These are phyloP conservation scores for Diplodia corticola DNA, from an alignment of 2,329 filamentous ascomycete species.

Conservation along the genomic window DNA sequence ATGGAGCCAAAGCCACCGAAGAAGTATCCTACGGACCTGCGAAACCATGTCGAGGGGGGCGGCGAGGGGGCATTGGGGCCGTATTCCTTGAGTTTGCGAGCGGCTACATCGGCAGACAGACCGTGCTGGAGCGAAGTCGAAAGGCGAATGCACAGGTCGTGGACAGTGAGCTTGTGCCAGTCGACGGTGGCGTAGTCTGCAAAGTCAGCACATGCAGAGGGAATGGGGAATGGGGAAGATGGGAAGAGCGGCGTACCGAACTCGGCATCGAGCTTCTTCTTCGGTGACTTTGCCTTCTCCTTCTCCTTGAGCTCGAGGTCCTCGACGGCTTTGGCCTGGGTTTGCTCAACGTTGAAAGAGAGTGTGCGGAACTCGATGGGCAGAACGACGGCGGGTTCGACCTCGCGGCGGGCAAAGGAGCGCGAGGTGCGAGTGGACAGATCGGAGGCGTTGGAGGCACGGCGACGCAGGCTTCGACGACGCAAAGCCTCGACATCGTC, in stretches of 20 bases:
- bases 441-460: constrained; percentile 28
- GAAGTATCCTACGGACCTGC: constrained; percentile 66
- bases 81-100: constrained; percentile 58
- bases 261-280: constrained; percentile 37
- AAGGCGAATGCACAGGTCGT: constrained; percentile 62
- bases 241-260: constrained; percentile 31
- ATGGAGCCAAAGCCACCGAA: constrained; percentile 77
- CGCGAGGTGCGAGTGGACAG: constrained; percentile 38
- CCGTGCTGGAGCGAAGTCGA: constrained; percentile 58
- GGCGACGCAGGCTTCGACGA: constrained; percentile 28
- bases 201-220: constrained; percentile 17
- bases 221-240: neutral
- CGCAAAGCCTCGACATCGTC: constrained; percentile 38
- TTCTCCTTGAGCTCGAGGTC: constrained; percentile 27
- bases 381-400: constrained; percentile 46
- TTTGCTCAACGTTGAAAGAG: constrained; percentile 46
- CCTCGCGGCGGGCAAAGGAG: constrained; percentile 38
- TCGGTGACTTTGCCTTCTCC: constrained; percentile 32
- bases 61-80: constrained; percentile 68
- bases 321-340: constrained; percentile 29
- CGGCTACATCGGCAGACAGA: constrained; percentile 60
- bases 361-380: constrained; percentile 48
- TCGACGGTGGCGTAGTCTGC: constrained; percentile 56
- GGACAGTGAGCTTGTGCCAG: constrained; percentile 63
- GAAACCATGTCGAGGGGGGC: constrained; percentile 61